phyloP scores from a whole-genome alignment of 2,329 filamentous ascomycete species.

The Cytospora piceae region DNA sequence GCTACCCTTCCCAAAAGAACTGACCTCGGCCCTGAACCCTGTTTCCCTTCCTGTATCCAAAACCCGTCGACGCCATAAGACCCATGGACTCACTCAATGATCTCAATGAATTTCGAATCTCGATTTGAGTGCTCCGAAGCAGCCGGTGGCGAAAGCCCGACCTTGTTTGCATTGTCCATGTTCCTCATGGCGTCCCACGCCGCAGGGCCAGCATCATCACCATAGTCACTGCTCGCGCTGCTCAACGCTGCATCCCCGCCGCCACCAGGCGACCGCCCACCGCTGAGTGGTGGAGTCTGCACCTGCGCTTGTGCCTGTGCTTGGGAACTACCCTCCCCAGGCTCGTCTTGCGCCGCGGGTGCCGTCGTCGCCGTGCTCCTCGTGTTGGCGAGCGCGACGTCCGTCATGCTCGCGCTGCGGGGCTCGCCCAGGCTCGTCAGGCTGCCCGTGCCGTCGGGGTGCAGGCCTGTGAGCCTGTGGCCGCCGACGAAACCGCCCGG shows the following conservation, averaged over 20 bases:
- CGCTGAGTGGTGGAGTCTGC: not conserved
- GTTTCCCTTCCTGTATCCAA: not conserved
- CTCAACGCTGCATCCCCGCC: slow-evolving; percentile 30
- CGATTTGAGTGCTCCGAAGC: slow-evolving; percentile 47
- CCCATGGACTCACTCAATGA: slow-evolving; percentile 40
- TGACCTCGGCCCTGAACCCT: not conserved
- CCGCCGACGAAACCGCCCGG: slow-evolving; percentile 47
- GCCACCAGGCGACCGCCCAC: not conserved
- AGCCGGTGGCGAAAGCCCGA: slow-evolving; percentile 26
- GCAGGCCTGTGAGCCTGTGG: slow-evolving; percentile 39
- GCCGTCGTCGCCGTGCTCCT: slow-evolving; percentile 23
- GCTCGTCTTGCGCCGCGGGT: slow-evolving; percentile 18
- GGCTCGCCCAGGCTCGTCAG: slow-evolving; percentile 35
- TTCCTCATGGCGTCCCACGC: not conserved
- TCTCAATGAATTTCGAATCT: slow-evolving; percentile 56
- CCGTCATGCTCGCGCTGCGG: slow-evolving; percentile 37
- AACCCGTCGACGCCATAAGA: not conserved
- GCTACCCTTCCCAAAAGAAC: not conserved
- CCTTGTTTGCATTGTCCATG: not conserved
- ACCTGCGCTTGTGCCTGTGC: not conserved
- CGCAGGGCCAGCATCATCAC: not conserved
- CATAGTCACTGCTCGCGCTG: slow-evolving; percentile 31
- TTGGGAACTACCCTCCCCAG: slow-evolving; percentile 24
- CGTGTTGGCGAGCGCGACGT: slow-evolving; percentile 40
- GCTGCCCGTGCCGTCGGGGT: slow-evolving; percentile 39